A percentile compares a stretch with the other conserved stretches of the same genome.
phyloP scores from a whole-genome alignment of 768 basidiomycete species.

The Suillus americanus region DNA sequence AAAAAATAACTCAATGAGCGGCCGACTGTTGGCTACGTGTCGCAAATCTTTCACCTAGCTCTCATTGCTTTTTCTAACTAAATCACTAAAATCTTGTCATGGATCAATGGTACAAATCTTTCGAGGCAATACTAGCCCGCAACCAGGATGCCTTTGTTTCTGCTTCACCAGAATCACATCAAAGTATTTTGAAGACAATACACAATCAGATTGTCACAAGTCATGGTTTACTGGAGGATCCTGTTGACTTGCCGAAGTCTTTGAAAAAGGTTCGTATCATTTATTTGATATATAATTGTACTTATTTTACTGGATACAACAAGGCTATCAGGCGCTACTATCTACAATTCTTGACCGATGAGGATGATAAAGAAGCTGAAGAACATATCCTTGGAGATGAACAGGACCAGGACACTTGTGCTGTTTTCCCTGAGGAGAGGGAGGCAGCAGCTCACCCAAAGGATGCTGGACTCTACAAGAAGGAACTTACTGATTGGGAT shows the following conservation, averaged over 20 bases:
- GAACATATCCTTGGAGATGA: neutral
- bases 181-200: neutral
- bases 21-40: neutral
- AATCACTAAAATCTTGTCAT: neutral
- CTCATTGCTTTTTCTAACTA: too few relatives aligned
- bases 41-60: neutral
- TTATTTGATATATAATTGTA: neutral
- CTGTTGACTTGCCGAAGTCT: neutral
- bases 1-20: neutral
- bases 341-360: neutral
- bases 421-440: neutral
- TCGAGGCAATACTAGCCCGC: neutral
- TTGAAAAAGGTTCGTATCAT: neutral
- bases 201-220: neutral
- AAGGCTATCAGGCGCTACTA: neutral
- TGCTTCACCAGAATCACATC: neutral
- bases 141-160: neutral
- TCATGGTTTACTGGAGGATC: neutral
- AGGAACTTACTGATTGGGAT: neutral
- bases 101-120: neutral
- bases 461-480: neutral
- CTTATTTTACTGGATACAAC: neutral
- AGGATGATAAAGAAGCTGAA: neutral
- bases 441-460: neutral
- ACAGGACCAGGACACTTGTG: neutral